Percentiles rank a stretch among this genome's conserved stretches.
Conservation (phyloP, 2,329 filamentous ascomycete genomes). For the Nigrospora oryzae region DNA sequence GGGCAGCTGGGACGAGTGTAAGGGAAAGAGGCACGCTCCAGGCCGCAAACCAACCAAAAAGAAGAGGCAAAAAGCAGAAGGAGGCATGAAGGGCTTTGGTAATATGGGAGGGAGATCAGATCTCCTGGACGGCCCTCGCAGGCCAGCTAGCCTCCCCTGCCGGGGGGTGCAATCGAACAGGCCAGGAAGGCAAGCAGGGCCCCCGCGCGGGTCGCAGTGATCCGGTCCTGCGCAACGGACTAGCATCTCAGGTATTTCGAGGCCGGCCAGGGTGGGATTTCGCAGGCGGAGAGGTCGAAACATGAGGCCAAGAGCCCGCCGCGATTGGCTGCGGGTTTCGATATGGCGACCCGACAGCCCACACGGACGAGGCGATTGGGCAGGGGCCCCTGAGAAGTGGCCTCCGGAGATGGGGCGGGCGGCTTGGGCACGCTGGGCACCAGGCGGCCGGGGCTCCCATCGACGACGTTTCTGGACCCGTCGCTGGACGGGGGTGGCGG, state of each 20-base stretch:
- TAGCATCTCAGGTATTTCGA: slow-evolving; percentile 16
- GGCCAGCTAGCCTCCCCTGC: background rate
- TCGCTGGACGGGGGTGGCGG: too few relatives aligned
- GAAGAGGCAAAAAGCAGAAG: slow-evolving; percentile 17
- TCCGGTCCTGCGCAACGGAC: slow-evolving; percentile 20
- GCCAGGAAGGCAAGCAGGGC: slow-evolving; percentile 12
- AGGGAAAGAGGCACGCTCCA: slow-evolving; percentile 19
- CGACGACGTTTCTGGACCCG: too few relatives aligned
- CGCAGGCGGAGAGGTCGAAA: slow-evolving; percentile 2
- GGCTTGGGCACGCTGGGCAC: too few relatives aligned
- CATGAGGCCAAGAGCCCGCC: slow-evolving; percentile 2
- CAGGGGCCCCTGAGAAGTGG: too few relatives aligned
- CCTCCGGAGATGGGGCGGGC: too few relatives aligned
- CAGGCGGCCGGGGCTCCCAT: too few relatives aligned
- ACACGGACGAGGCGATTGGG: too few relatives aligned
- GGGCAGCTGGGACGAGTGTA: slow-evolving; percentile 17
- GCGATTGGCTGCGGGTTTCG: slow-evolving; percentile 11
- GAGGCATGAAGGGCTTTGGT: slow-evolving; percentile 16
- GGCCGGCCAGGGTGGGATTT: slow-evolving; percentile 11
- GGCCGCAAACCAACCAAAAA: slow-evolving; percentile 19
- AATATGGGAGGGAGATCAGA: slow-evolving; percentile 11
- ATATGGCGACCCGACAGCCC: too few relatives aligned
- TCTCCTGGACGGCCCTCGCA: slow-evolving; percentile 8
- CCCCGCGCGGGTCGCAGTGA: slow-evolving; percentile 20
- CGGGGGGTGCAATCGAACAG: slow-evolving; percentile 5